phyloP scores from a whole-genome alignment of 2,329 filamentous ascomycete species.

The Tolypocladium ovalisporum region DNA sequence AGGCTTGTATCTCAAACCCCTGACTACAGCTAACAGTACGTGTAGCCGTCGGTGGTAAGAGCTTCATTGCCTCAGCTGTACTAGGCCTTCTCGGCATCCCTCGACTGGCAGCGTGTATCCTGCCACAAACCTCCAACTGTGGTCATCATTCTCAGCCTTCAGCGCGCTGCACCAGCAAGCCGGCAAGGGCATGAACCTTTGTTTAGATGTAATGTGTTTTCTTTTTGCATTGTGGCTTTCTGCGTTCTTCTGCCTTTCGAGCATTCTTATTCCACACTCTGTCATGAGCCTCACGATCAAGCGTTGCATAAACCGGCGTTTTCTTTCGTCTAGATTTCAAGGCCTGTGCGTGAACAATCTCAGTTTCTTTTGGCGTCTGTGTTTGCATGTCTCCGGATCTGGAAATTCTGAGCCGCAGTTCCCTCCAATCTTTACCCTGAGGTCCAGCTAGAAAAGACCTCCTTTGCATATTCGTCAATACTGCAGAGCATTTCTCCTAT shows the following conservation, averaged over 20 bases:
- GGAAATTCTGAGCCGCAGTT: not conserved
- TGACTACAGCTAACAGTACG: not conserved
- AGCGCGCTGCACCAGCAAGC: not conserved
- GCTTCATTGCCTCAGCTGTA: not conserved
- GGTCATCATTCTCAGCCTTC: too few relatives aligned
- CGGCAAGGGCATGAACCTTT: not conserved
- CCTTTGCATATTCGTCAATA: not conserved
- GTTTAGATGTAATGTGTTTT: too few relatives aligned
- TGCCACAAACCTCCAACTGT: not conserved
- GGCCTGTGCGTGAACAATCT: constrained; percentile 17
- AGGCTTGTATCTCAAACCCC: not conserved
- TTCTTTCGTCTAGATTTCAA: constrained; percentile 14
- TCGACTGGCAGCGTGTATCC: not conserved
- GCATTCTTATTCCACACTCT: not conserved
- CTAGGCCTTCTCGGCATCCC: not conserved
- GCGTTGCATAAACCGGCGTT: constrained; percentile 16
- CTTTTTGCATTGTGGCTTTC: not conserved
- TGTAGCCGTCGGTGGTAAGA: constrained; percentile 24
- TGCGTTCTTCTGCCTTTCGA: not conserved
- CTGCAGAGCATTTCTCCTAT: not conserved
- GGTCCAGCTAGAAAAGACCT: not conserved
- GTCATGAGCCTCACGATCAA: constrained; percentile 16
- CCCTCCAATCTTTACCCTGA: not conserved
- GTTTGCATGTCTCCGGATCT: not conserved
- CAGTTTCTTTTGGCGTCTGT: not conserved